Percentiles rank a stretch among this genome's conserved stretches.
Evolutionary conservation across 2,329 filamentous ascomycete genomes (phyloP).

Genomic region (Spiromastix sp.): DNA sequence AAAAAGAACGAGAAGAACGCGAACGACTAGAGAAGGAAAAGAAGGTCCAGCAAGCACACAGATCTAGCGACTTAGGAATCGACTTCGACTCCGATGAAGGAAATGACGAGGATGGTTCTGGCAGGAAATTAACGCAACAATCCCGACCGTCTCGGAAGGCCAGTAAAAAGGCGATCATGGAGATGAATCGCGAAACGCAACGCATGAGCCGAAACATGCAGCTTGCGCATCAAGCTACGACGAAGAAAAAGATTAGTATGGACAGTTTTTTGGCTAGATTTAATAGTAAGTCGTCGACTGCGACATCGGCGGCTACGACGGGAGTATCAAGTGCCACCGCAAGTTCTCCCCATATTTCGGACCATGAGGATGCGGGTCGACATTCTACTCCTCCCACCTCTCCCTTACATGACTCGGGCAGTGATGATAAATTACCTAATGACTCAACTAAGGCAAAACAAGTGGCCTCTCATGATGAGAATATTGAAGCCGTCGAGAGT

Average conservation of each 20-base stretch:
- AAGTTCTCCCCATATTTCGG: conserved; percentile 42
- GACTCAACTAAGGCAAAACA: neutral
- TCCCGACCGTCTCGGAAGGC: conserved; percentile 65
- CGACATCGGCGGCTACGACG: conserved; percentile 12
- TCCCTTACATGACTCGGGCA: conserved; percentile 27
- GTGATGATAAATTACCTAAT: neutral
- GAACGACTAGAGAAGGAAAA: conserved; percentile 46
- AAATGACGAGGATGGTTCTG: conserved; percentile 44
- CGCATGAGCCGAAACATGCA: conserved; percentile 83
- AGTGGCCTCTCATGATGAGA: neutral
- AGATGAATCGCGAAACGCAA: conserved; percentile 93
- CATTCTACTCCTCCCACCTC: conserved; percentile 65
- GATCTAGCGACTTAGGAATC: conserved; percentile 14
- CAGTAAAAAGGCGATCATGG: conserved; percentile 87
- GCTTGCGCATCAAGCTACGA: conserved; percentile 77
- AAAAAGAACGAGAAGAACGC: conserved; percentile 56
- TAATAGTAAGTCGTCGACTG: conserved; percentile 53
- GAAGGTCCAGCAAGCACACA: conserved; percentile 22
- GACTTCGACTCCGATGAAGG: conserved; percentile 30
- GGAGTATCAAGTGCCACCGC: conserved; percentile 28
- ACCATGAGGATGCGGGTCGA: conserved; percentile 30
- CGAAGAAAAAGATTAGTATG: conserved; percentile 82
- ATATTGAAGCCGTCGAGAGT: neutral
- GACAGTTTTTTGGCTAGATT: conserved; percentile 74
- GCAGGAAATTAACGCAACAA: conserved; percentile 57